Evolutionary conservation across 306 rosid species (phyloP), one percentile per base, ranked within the genome.

Genomic region (Coriaria nepalensis): DNA sequence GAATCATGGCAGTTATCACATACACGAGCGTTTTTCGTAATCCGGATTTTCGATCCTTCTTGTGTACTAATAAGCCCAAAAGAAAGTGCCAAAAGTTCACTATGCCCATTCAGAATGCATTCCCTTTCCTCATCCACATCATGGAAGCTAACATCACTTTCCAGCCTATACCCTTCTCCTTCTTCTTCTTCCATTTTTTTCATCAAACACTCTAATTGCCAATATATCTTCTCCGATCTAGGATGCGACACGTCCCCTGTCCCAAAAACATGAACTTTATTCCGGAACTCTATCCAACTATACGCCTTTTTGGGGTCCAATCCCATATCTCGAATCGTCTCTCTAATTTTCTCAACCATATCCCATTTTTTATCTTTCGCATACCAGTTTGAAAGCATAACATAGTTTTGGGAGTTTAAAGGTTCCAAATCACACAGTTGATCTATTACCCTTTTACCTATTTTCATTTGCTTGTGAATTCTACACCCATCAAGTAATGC

Each of bases 61-160:
- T 57, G 60, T 37, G 75, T 69, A 51, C 80, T 72, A 59, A 83
- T 68, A 55, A 80, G 77, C 12, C 86, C 86, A 46, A 80, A 77
- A 33, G 90, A 59, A 57, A 83, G 57, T 8, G 94, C 83, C 64
- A 83, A 58, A 61, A 74, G 60, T 63, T 83, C 90, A 49, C 86
- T 72, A 49, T 83, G 88, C 34, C 76, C 86, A 47, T 56, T 59
- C 9, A 20, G 69, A 64, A 53, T 48, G 79, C 90, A 77, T 51
- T 80, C 90, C 42, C 94, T 56, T 69, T 83, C 86, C 73, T 74
- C 90, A 39, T 72, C 73, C 4, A 77, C 94, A 46, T 83, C 79
- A 52, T 74, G 83, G 36, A 83, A 64, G 33, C 74, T 67, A 55
- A 63, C 77, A 59, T 83, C 81, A 9, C 66, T 29, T 11, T 13